Conservation (phyloP, 2,329 filamentous ascomycete species). For the Alternaria alternata region DNA sequence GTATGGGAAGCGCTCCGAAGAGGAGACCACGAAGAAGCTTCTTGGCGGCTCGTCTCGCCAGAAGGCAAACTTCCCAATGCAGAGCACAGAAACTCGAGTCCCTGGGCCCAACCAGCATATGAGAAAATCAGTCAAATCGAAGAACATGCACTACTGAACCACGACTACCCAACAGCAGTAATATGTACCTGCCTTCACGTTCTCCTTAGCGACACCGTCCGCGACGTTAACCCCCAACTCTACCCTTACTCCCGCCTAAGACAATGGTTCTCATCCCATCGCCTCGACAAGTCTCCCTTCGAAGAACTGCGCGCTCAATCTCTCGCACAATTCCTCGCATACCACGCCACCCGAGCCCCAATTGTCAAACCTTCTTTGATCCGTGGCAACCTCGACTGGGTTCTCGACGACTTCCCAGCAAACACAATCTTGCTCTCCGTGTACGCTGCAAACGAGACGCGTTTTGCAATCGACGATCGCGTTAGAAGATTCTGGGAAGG, state of each 20-base stretch:
- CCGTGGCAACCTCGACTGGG: conserved; percentile 67
- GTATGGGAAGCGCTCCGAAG: conserved; percentile 70
- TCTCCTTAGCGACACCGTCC: conserved; percentile 72
- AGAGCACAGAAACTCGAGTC: conserved; percentile 4
- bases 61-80: conserved; percentile 19
- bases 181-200: conserved; percentile 69
- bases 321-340: conserved; percentile 70
- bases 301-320: conserved; percentile 75
- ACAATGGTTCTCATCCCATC: conserved; percentile 34
- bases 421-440: conserved; percentile 80
- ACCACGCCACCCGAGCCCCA: conserved; percentile 68
- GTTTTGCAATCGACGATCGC: conserved; percentile 77
- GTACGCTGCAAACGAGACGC: conserved; percentile 76
- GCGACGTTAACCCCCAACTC: conserved; percentile 46
- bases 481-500: conserved; percentile 70
- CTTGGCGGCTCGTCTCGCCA: conserved; percentile 47
- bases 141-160: conserved; percentile 63
- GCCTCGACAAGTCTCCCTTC: conserved; percentile 32
- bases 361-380: conserved; percentile 74
- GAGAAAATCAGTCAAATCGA: conserved; percentile 40
- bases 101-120: conserved; percentile 23
- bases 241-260: conserved; percentile 44
- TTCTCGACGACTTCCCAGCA: conserved; percentile 71
- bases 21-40: conserved; percentile 45
- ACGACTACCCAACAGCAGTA: conserved; percentile 55